Conservation (phyloP, 2,329 filamentous ascomycete species). For the Fusarium sp. region DNA sequence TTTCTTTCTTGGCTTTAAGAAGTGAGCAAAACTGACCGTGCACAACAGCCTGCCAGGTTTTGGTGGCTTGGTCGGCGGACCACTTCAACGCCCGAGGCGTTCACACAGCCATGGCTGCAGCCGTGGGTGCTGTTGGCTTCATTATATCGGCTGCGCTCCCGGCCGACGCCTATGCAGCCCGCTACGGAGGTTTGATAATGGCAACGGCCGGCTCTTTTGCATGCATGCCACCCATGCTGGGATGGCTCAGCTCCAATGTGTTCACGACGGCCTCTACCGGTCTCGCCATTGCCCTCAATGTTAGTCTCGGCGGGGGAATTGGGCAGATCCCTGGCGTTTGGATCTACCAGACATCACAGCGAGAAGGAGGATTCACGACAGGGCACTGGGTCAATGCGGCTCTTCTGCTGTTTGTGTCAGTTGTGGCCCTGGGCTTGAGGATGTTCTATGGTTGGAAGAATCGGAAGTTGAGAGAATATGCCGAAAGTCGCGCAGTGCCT, state of each 20-base stretch:
- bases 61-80: conserved; percentile 70
- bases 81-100: conserved; percentile 64
- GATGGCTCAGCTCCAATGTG: conserved; percentile 77
- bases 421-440: conserved; percentile 64
- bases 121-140: conserved; percentile 61
- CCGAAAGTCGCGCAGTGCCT: conserved; percentile 46
- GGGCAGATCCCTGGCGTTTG: conserved; percentile 79
- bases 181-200: conserved; percentile 78
- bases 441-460: conserved; percentile 65
- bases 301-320: conserved; percentile 72
- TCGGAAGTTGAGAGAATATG: conserved; percentile 47
- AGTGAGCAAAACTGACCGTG: conserved; percentile 2
- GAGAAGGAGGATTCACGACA: conserved; percentile 70
- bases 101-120: conserved; percentile 56
- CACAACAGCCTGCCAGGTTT: conserved; percentile 51
- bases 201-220: conserved; percentile 74
- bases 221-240: conserved; percentile 74
- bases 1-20: neutral
- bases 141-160: conserved; percentile 72
- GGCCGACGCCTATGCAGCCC: conserved; percentile 64
- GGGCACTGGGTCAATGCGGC: conserved; percentile 75
- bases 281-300: conserved; percentile 76
- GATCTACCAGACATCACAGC: conserved; percentile 76
- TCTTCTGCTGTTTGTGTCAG: conserved; percentile 67
- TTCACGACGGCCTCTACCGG: conserved; percentile 72